These are phyloP conservation scores for Quercus bicolor DNA, from an alignment of 306 rosid genomes.

Conservation along the genomic window DNA sequence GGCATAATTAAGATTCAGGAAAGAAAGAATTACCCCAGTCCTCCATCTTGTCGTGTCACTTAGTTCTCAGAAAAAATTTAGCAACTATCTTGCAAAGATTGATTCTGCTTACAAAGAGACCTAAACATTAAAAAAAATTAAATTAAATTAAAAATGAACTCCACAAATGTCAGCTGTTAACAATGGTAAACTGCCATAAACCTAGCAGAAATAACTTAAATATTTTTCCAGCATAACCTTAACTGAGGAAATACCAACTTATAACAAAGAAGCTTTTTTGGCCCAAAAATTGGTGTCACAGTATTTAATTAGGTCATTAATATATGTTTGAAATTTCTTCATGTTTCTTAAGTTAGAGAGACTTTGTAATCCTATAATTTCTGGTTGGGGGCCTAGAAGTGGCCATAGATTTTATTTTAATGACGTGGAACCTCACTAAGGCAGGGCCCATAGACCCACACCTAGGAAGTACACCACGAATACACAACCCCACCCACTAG, in stretches of 20 bases:
- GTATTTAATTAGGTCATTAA: neutral
- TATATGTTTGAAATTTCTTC: neutral
- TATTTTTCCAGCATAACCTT: neutral
- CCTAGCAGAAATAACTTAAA: neutral
- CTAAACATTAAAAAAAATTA: neutral
- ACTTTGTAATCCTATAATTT: neutral
- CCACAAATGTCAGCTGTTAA: neutral
- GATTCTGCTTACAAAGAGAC: neutral
- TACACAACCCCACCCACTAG: too few species aligned
- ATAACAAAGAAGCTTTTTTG: neutral
- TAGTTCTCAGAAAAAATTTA: neutral
- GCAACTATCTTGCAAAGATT: neutral
- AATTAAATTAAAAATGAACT: neutral
- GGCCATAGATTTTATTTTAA: neutral
- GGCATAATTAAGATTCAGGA: neutral
- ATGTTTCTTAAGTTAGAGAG: too few species aligned
- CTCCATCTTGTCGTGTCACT: constrained; percentile 43
- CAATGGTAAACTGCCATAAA: neutral
- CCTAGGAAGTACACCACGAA: too few species aligned
- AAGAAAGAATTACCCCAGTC: constrained; percentile 61
- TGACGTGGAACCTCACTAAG: too few species aligned
- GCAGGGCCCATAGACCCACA: too few species aligned
- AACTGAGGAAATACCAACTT: neutral
- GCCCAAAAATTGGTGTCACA: neutral
- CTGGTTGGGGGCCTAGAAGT: neutral